phyloP scores from a whole-genome alignment of 768 basidiomycete species.

The Tylopilus plumbeoviolaceoides region DNA sequence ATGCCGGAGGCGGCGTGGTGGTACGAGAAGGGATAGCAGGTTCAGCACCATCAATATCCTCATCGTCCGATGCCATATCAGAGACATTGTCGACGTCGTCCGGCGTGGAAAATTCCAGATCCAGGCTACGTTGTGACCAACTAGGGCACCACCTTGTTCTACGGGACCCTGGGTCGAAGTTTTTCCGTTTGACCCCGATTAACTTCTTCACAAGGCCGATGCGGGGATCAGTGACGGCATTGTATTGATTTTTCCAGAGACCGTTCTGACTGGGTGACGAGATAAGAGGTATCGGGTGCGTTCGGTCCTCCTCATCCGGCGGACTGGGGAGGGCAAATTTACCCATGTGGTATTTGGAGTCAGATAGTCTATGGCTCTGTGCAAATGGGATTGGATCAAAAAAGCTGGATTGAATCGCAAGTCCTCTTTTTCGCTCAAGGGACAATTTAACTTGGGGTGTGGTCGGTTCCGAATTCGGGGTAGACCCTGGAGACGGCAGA shows the following conservation, averaged over 20 bases:
- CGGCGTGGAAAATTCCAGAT: conserved; percentile 33
- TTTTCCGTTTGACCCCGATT: conserved; percentile 68
- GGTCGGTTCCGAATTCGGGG: conserved; percentile 45
- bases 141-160: conserved; percentile 35
- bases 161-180: conserved; percentile 34
- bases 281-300: conserved; percentile 22
- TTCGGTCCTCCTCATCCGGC: conserved; percentile 46
- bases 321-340: conserved; percentile 72
- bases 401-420: conserved; percentile 21
- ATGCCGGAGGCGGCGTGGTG: conserved; percentile 65
- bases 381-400: conserved; percentile 81
- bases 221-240: conserved; percentile 65
- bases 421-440: conserved; percentile 17
- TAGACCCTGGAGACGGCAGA: conserved; percentile 49
- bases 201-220: conserved; percentile 64
- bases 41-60: conserved; percentile 33
- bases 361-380: conserved; percentile 52
- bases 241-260: conserved; percentile 53
- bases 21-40: conserved; percentile 42
- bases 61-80: conserved; percentile 39
- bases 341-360: conserved; percentile 70
- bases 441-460: conserved; percentile 54
- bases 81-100: conserved; percentile 37
- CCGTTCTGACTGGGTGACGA: conserved; percentile 17
- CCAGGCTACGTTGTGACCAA: conserved; percentile 50